A percentile compares a stretch with the other conserved stretches of the same genome.
These are phyloP conservation scores for Acanthamoeba sp. DNA, from an alignment of 208 protist species.

Conservation along the genomic window DNA sequence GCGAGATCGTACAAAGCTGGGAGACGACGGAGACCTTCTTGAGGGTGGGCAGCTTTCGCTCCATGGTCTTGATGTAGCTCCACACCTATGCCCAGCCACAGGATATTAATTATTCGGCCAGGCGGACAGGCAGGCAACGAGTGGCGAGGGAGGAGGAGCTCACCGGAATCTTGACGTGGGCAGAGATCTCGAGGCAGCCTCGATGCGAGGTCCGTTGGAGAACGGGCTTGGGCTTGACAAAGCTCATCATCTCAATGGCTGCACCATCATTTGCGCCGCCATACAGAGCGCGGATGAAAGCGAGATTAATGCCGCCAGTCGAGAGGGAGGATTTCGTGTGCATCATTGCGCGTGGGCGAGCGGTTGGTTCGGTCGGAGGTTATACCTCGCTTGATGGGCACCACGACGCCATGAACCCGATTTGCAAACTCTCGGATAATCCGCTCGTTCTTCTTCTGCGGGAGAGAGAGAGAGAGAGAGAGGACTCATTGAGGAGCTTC, in stretches of 20 bases:
- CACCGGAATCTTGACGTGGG: constrained; percentile 88
- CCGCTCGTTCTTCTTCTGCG: neutral
- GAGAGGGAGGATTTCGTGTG: too few relatives aligned
- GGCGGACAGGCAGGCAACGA: too few relatives aligned
- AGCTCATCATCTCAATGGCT: constrained; percentile 84
- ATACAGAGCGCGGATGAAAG: neutral
- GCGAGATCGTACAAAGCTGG: neutral
- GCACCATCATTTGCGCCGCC: neutral
- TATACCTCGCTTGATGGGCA: constrained; percentile 59
- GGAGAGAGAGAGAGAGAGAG: too few relatives aligned
- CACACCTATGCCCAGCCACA: neutral
- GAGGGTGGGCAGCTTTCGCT: constrained; percentile 88
- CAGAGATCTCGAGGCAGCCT: constrained; percentile 89
- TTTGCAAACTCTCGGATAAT: constrained; percentile 71
- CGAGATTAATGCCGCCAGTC: too few relatives aligned
- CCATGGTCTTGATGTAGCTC: constrained; percentile 89
- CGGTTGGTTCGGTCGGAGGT: neutral
- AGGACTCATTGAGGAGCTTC: too few relatives aligned
- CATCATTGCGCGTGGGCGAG: too few relatives aligned
- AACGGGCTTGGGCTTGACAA: constrained; percentile 68
- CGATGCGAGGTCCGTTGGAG: constrained; percentile 54
- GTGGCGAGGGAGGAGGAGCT: constrained; percentile 75
- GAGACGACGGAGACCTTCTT: constrained; percentile 83
- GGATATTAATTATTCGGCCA: too few relatives aligned
- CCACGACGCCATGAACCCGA: constrained; percentile 77